Evolutionary conservation across 306 rosid genomes (phyloP).

Genomic region (Glycine soja): DNA sequence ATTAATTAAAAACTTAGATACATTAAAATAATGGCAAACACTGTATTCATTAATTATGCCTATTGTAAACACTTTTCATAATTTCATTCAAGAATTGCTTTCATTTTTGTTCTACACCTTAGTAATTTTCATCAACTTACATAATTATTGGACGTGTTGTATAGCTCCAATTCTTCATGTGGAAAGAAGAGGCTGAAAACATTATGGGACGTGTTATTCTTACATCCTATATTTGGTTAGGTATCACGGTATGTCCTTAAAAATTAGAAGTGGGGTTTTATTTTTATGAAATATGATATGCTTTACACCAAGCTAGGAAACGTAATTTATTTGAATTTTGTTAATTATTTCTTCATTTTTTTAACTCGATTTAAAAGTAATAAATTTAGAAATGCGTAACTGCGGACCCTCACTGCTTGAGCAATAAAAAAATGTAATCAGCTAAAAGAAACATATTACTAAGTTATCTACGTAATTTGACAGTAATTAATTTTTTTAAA

Average conservation of each 20-base stretch:
- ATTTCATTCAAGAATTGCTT: neutral
- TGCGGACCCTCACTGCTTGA: neutral
- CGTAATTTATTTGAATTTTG: neutral
- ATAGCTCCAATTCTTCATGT: constrained; percentile 4
- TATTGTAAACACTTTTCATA: too few relatives aligned
- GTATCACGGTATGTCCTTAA: too few relatives aligned
- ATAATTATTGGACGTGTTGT: constrained; percentile 7
- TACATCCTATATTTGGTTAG: too few relatives aligned
- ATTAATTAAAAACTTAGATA: neutral
- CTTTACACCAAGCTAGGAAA: too few relatives aligned
- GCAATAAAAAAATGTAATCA: neutral
- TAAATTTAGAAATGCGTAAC: neutral
- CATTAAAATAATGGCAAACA: neutral
- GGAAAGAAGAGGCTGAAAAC: too few relatives aligned
- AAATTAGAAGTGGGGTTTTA: too few relatives aligned
- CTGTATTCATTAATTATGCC: neutral
- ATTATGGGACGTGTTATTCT: too few relatives aligned
- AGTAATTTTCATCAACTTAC: neutral
- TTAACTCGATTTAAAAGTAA: neutral
- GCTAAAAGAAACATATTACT: neutral
- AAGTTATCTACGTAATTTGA: neutral
- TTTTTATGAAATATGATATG: too few relatives aligned
- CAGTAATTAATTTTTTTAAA: neutral
- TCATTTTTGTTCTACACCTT: constrained; percentile 17
- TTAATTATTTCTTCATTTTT: constrained; percentile 2